phyloP scores from a whole-genome alignment of 2,329 filamentous ascomycete species.

The Colletotrichum sp. region DNA sequence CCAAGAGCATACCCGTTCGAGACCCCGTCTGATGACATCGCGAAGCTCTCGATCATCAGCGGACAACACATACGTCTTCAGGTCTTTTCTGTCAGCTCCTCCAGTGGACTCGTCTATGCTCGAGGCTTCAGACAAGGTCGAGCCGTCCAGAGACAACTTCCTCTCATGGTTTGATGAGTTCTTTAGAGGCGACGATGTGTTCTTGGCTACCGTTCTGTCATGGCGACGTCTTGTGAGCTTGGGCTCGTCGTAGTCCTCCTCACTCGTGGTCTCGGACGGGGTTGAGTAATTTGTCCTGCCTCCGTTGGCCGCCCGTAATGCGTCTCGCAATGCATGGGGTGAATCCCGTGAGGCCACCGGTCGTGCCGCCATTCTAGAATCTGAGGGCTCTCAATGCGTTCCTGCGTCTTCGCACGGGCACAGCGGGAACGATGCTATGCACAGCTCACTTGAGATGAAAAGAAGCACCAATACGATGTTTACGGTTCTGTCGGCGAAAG shows the following conservation, averaged over 20 bases:
- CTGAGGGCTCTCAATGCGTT: not conserved
- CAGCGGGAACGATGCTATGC: not conserved
- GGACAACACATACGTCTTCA: slow-evolving; percentile 27
- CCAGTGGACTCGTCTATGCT: slow-evolving; percentile 13
- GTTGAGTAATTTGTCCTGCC: not conserved
- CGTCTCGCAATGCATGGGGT: slow-evolving; percentile 25
- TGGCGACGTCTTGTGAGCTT: not conserved
- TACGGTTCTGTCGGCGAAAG: not conserved
- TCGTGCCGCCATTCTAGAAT: not conserved
- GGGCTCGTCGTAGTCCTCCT: slow-evolving; percentile 49
- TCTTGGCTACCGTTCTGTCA: not conserved
- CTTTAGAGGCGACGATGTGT: not conserved
- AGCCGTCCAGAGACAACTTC: slow-evolving; percentile 8
- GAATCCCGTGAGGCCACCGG: not conserved
- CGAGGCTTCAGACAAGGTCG: slow-evolving; percentile 12
- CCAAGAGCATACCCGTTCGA: slow-evolving; percentile 6
- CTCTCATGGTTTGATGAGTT: not conserved
- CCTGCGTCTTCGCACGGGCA: not conserved
- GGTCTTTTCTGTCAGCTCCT: not conserved
- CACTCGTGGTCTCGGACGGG: slow-evolving; percentile 46
- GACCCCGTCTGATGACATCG: slow-evolving; percentile 14
- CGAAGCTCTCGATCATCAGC: slow-evolving; percentile 31
- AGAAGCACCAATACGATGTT: not conserved
- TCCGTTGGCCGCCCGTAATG: slow-evolving; percentile 13
- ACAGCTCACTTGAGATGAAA: slow-evolving; percentile 5